phyloP scores from a whole-genome alignment of 106 monocot genomes.

The Dioscorea alata region DNA sequence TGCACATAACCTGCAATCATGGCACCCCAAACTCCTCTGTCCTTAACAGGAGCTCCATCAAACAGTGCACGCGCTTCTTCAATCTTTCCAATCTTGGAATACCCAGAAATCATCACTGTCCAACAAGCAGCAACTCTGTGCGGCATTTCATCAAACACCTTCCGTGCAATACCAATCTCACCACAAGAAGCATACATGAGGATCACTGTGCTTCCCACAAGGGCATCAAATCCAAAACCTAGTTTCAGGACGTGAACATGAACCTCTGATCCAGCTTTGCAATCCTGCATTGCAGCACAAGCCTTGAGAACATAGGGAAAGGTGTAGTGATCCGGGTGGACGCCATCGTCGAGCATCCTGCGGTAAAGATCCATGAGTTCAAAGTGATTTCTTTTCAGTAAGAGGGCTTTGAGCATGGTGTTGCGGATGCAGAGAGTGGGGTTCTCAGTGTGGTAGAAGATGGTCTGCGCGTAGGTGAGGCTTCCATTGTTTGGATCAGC shows the following conservation, averaged over 20 bases:
- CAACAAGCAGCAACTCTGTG: conserved; percentile 15
- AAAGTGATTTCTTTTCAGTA: conserved; percentile 5
- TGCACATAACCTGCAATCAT: conserved; percentile 49
- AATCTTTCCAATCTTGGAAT: conserved; percentile 35
- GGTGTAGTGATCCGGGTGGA: conserved; percentile 34
- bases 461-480: conserved; percentile 19
- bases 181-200: conserved; percentile 23
- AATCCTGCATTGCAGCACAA: conserved; percentile 12
- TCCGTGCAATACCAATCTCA: conserved; percentile 1
- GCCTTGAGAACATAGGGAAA: conserved; percentile 31
- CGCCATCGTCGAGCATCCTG: conserved; percentile 5
- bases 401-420: conserved; percentile 40
- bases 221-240: conserved; percentile 26
- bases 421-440: conserved; percentile 34
- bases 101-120: conserved; percentile 35
- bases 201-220: conserved; percentile 27
- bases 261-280: conserved; percentile 5
- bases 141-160: conserved; percentile 25
- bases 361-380: conserved; percentile 9
- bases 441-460: conserved; percentile 10
- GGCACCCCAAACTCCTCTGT: conserved; percentile 32
- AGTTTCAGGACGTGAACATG: conserved; percentile 23
- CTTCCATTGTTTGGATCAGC: conserved; percentile 20
- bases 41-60: conserved; percentile 22
- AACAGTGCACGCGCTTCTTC: conserved; percentile 26